Evolutionary conservation across 495 filamentous ascomycete species (phyloP).

Genomic region (Amniculicola lignicola): DNA sequence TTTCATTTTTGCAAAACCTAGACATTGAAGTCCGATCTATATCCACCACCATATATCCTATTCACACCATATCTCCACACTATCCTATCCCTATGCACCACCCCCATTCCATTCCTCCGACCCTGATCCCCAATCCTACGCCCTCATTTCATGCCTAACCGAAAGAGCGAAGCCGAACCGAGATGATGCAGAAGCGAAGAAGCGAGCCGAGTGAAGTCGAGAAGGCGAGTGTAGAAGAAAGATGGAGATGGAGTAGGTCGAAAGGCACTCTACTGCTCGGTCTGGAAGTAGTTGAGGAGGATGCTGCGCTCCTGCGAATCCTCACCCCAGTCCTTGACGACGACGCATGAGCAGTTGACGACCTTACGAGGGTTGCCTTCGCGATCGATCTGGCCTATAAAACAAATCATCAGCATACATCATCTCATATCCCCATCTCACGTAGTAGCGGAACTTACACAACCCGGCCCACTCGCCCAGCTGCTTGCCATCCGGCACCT

Average conservation of each 20-base stretch:
- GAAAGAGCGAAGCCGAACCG: conserved; percentile 3
- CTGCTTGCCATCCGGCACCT: conserved; percentile 99
- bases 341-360: conserved; percentile 99
- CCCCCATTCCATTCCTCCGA: background rate
- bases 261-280: conserved; percentile 58
- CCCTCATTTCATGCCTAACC: background rate
- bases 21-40: too few relatives aligned
- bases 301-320: conserved; percentile 96
- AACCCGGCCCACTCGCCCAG: conserved; percentile 99
- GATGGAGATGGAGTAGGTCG: background rate
- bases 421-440: too few relatives aligned
- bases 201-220: background rate
- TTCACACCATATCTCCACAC: background rate
- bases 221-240: background rate
- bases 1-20: too few relatives aligned
- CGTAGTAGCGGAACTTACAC: too few relatives aligned
- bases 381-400: conserved; percentile 97
- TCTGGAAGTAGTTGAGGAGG: conserved; percentile 99
- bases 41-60: too few relatives aligned
- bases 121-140: background rate
- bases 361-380: conserved; percentile 99
- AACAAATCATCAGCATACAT: too few relatives aligned
- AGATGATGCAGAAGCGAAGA: conserved; percentile 1
- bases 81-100: background rate
- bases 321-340: conserved; percentile 99